phyloP scores from a whole-genome alignment of 345 rosid species.

The Lepidium africanum region DNA sequence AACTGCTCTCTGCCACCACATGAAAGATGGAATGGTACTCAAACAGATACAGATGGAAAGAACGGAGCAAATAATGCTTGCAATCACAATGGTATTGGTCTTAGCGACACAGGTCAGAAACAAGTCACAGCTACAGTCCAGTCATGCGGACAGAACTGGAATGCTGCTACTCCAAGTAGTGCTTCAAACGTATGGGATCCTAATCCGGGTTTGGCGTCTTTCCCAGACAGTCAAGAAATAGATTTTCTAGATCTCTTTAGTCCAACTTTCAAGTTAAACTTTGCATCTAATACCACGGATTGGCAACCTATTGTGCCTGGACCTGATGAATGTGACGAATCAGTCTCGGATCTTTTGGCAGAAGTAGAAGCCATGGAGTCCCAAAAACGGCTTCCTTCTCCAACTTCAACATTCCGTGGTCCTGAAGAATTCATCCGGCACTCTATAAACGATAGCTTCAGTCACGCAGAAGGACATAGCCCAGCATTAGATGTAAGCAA shows the following conservation, averaged over 20 bases:
- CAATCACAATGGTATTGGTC: slow-evolving; percentile 8
- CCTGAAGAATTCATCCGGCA: slow-evolving; percentile 24
- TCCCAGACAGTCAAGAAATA: slow-evolving; percentile 41
- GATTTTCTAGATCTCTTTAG: slow-evolving; percentile 40
- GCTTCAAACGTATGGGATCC: slow-evolving; percentile 33
- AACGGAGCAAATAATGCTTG: slow-evolving; percentile 7
- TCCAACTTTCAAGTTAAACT: slow-evolving; percentile 25
- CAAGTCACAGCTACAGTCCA: slow-evolving; percentile 40
- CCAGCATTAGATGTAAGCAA: slow-evolving; percentile 52
- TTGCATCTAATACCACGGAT: slow-evolving; percentile 34
- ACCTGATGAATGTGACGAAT: slow-evolving; percentile 70
- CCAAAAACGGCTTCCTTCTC: slow-evolving; percentile 56
- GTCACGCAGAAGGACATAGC: slow-evolving; percentile 56
- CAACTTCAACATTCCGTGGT: slow-evolving; percentile 38
- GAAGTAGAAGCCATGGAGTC: slow-evolving; percentile 98
- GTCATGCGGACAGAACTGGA: slow-evolving; percentile 41
- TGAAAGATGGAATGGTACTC: slow-evolving; percentile 22
- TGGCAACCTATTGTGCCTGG: slow-evolving; percentile 67
- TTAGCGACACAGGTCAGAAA: background rate
- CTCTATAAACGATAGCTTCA: slow-evolving; percentile 51
- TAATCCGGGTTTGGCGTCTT: slow-evolving; percentile 33
- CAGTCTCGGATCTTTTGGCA: slow-evolving; percentile 93
- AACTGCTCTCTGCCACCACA: slow-evolving; percentile 11
- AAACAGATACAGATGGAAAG: slow-evolving; percentile 23
- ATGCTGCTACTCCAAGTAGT: slow-evolving; percentile 28